Conservation (phyloP, 1,284 basidiomycete species). For the Boletellus deceptivus region DNA sequence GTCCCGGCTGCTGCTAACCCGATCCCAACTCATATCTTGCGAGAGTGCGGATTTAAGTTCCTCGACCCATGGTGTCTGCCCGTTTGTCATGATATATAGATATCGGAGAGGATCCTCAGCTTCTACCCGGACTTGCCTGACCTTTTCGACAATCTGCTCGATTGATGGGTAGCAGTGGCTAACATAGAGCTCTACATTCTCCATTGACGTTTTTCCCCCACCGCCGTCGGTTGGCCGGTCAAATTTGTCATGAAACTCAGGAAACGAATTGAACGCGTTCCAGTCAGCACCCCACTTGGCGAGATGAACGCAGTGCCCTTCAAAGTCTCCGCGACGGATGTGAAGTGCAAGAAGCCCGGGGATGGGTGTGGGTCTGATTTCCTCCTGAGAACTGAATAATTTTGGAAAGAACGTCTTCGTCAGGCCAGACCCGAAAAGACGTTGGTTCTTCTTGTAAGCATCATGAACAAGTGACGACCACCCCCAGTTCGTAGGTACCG, state of each 20-base stretch:
- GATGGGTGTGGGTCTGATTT: conserved; percentile 16
- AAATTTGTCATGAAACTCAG: conserved; percentile 39
- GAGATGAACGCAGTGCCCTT: conserved; percentile 48
- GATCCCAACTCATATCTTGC: conserved; percentile 20
- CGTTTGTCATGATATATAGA: conserved; percentile 61
- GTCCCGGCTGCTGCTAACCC: conserved; percentile 36
- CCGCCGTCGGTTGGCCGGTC: conserved; percentile 24
- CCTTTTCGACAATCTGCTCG: conserved; percentile 39
- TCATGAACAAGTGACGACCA: conserved; percentile 42
- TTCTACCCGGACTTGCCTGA: conserved; percentile 29
- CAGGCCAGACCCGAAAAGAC: conserved; percentile 28
- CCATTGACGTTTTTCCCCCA: conserved; percentile 20
- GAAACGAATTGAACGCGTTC: conserved; percentile 44
- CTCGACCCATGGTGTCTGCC: conserved; percentile 41
- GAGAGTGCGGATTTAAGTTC: conserved; percentile 44
- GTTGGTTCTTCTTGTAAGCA: conserved; percentile 36
- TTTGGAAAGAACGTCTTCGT: conserved; percentile 2
- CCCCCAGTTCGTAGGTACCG: conserved; percentile 36
- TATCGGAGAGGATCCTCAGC: conserved; percentile 24
- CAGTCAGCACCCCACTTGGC: conserved; percentile 40
- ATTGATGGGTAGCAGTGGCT: conserved; percentile 43
- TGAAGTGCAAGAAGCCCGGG: conserved; percentile 54
- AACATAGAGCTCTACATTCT: conserved; percentile 31
- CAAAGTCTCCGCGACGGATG: conserved; percentile 59
- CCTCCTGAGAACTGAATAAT: neutral